These are phyloP conservation scores for Echites panduratus DNA, from an alignment of 257 asterid genomes.

Conservation along the genomic window DNA sequence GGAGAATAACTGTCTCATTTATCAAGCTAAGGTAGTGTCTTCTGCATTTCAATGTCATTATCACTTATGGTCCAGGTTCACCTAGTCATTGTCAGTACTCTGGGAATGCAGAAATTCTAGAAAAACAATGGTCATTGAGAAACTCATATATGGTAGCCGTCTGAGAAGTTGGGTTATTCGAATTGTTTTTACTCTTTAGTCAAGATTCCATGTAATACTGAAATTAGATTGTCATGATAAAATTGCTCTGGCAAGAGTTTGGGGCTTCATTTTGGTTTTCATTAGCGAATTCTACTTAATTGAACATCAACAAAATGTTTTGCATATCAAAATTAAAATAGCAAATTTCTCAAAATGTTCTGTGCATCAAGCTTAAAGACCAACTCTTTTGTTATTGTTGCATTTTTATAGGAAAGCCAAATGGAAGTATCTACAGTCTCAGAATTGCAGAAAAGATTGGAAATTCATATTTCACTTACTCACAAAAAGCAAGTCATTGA, in stretches of 20 bases:
- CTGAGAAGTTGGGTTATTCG: not conserved
- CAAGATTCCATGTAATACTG: not conserved
- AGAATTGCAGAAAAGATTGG: conserved; percentile 55
- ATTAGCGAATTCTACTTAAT: not conserved
- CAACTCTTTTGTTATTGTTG: not conserved
- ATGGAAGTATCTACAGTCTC: conserved; percentile 39
- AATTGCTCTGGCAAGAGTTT: not conserved
- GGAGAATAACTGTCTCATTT: not conserved
- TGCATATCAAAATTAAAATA: not conserved
- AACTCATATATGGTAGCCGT: not conserved
- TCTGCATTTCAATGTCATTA: not conserved
- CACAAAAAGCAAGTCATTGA: conserved; percentile 34
- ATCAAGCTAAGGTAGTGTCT: not conserved
- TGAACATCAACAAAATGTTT: not conserved
- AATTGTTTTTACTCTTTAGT: not conserved
- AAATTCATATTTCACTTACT: conserved; percentile 45
- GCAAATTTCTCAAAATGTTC: no score
- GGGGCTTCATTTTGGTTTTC: not conserved
- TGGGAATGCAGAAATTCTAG: not conserved
- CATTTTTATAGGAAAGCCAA: conserved; percentile 47
- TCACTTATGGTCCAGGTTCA: not conserved
- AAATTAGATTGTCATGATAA: not conserved
- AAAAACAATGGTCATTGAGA: not conserved
- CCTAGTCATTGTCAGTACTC: no score
- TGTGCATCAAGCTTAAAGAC: no score